These are phyloP conservation scores for Gelatoporia subvermispora DNA, from an alignment of 768 basidiomycete genomes.

Conservation along the genomic window DNA sequence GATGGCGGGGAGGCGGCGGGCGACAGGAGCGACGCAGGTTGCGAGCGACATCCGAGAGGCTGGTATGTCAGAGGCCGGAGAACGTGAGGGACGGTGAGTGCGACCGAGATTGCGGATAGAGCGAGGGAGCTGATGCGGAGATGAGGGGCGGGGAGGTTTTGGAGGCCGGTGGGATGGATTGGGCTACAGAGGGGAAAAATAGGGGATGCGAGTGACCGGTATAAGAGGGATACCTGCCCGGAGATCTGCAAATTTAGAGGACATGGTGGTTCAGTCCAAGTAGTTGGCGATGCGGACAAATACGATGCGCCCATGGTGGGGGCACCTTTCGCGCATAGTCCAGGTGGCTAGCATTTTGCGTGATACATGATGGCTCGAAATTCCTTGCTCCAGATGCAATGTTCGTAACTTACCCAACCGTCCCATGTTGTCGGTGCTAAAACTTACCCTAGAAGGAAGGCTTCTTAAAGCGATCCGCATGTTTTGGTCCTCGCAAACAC, in stretches of 20 bases:
- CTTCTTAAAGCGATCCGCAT: conserved; percentile 8
- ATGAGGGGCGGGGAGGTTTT: conserved; percentile 11
- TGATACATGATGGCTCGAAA: too few relatives aligned
- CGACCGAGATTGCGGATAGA: neutral
- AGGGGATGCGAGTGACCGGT: neutral
- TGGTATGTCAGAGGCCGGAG: too few relatives aligned
- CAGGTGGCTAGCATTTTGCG: conserved; percentile 1
- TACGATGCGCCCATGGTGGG: conserved; percentile 3
- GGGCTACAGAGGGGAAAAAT: too few relatives aligned
- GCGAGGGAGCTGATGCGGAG: too few relatives aligned
- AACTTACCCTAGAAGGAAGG: conserved; percentile 1
- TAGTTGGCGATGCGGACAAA: neutral
- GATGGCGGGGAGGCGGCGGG: conserved; percentile 8
- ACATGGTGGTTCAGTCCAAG: neutral
- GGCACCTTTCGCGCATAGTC: conserved; percentile 1
- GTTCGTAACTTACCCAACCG: conserved; percentile 4
- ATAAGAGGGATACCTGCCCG: too few relatives aligned
- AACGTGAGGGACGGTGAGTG: too few relatives aligned
- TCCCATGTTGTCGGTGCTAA: neutral
- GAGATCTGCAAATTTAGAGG: conserved; percentile 7
- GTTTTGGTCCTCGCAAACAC: neutral
- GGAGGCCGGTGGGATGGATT: neutral
- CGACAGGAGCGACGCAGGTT: conserved; percentile 1
- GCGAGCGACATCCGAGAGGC: too few relatives aligned
- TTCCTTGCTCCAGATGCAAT: neutral